A percentile compares a stretch with the other conserved stretches of the same genome.
phyloP scores from a whole-genome alignment of 106 monocot species.

The Acorus gramineus region DNA sequence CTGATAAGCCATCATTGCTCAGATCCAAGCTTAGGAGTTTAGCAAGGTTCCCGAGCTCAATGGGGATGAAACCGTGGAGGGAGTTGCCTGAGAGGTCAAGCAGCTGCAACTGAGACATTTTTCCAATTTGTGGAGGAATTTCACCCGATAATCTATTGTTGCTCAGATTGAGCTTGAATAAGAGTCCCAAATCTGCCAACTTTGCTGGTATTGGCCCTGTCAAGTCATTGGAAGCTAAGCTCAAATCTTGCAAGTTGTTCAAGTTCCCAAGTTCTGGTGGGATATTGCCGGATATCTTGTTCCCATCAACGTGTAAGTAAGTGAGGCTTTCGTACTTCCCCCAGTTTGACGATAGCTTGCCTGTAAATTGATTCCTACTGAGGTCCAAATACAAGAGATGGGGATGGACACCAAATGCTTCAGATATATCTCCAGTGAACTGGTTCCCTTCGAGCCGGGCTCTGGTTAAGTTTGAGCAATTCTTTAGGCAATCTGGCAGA shows the following conservation, averaged over 20 bases:
- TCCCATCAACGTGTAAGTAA: constrained; percentile 22
- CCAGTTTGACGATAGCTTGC: constrained; percentile 52
- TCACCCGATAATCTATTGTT: constrained; percentile 32
- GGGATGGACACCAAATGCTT: constrained; percentile 45
- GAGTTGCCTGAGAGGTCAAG: constrained; percentile 50
- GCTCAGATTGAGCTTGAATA: constrained; percentile 41
- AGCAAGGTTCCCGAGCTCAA: constrained; percentile 24
- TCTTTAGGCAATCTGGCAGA: constrained; percentile 49
- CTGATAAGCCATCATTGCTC: constrained; percentile 27
- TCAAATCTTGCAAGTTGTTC: constrained; percentile 18
- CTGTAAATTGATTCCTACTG: constrained; percentile 39
- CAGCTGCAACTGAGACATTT: constrained; percentile 1
- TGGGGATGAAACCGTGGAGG: constrained; percentile 33
- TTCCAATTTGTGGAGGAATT: constrained; percentile 31
- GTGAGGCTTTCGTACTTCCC: constrained; percentile 39
- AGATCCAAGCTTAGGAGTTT: constrained; percentile 19
- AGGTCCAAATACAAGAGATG: constrained; percentile 37
- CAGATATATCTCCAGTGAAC: constrained; percentile 50
- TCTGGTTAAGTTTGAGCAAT: constrained; percentile 26
- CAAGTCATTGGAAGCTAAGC: constrained; percentile 35
- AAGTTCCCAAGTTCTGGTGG: constrained; percentile 25
- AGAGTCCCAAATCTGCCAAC: constrained; percentile 10
- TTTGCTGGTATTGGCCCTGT: constrained; percentile 37
- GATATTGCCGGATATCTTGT: constrained; percentile 41
- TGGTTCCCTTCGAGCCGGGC: constrained; percentile 44